Base-by-base conservation (phyloP, 305 asterid genomes). In the Fraxinus floribunda region DNA sequence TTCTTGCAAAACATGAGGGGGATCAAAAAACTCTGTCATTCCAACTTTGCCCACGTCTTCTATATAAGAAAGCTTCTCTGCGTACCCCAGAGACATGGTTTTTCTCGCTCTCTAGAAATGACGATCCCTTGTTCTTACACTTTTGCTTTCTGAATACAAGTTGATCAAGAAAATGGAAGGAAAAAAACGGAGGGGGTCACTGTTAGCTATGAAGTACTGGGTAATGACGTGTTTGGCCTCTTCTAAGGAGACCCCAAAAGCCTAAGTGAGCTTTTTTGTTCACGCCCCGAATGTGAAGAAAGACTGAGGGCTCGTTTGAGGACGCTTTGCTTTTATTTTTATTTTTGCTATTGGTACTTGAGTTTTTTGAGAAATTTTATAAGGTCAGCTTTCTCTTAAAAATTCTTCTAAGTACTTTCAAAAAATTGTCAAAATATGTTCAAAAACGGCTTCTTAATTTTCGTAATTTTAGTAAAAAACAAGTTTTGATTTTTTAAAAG, bases 41-140 rank as follows among this genome's bases (percentile, higher is more conserved):
- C 99, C 99, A 76, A 95, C 98, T 88, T 88, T 93, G 89, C 99
- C 99, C 82, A 95, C 98, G 88, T 95, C 99, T 86, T 95, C 98
- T 36, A 89, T 94, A 88, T 83, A 88, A 3, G 99, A 94, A 7
- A 94, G 97, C 87, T 92, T 95, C 91, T 95, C 92, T 15, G 99
- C 99, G 80, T 95, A 95, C 26, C 99, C 99, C 86, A 95, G 87
- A 80, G 99, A 95, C 99, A 94, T 94, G 85, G 87, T 71, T 70
- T n/a, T 16, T 41, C 70, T 24, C 16, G 79, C 66, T 52, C 60
- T 75, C 55, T 75, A 29, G 39, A 68, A 68, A 68, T 68, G 75
- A 11, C 75, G 41, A 0, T 66, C 78, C 78, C 22, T 78, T 77
- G 35, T 20, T n/a, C 70, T 44, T 5, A 36, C 22, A 35, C 30